Evolutionary conservation across 2,329 filamentous ascomycete genomes (phyloP), one percentile per base, ranked within the genome.

Genomic region (Colletotrichum spaethianum): DNA sequence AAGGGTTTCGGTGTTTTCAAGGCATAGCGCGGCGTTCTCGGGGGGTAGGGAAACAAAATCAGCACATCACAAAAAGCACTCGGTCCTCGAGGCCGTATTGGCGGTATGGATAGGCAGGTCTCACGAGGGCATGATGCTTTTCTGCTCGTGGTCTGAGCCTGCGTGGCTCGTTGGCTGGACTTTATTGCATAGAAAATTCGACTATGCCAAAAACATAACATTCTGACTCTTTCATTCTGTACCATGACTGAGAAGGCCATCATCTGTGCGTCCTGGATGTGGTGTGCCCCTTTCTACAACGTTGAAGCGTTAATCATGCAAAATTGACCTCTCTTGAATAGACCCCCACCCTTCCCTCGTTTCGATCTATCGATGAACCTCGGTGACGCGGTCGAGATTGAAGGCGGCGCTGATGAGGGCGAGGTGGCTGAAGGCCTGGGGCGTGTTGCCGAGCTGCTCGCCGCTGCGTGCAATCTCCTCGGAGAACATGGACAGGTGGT

Each of bases 391-490:
- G 77, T 93, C 90, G 63, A 95, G 81, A 80, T 94, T 95, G 79
- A 95, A 94, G 1, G 93, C 93, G 1, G 93, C 93, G 78, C 91
- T 94, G 76, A 95, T 90, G 77, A 94, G 86, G 2, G 93, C 92
- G 73, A 95, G 81, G 78, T 95, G 93, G 75, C 91, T 93, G 75
- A 95, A 95, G 0, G 93, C 93, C 82, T 94, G 93, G 0, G 93
- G 93, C 20, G 92, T 94, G 78, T 95, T 95, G 1, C 93, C 93
- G 71, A 95, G 85, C 82, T 95, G 93, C 81, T 95, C 93, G 14
- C 93, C 93, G 63, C 88, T 91, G 64, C 91, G 86, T 6, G 92
- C 89, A 76, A 95, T 94, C 82, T 95, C 93, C 79, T 95, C 93
- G 9, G 91, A 93, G 79, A 94, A 94, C 89, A 95, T 94, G 76